Evolutionary conservation across 1,139 yeast genomes (phyloP).

Genomic region (Pichia sp.): DNA sequence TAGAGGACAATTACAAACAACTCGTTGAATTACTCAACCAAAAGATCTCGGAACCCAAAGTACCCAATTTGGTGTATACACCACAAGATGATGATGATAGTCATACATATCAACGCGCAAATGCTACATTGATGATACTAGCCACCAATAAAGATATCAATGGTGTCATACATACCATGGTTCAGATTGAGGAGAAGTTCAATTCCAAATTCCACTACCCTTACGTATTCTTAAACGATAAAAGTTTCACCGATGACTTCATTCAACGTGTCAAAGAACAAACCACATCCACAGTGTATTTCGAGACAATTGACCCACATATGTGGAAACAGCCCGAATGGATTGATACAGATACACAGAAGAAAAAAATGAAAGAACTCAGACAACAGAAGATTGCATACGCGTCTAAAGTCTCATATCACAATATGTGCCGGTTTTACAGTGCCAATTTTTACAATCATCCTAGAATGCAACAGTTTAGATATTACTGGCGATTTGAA

Average conservation of each 20-base stretch:
- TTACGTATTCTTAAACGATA: constrained; percentile 72
- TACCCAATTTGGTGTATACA: constrained; percentile 23
- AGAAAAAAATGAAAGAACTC: constrained; percentile 34
- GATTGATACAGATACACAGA: constrained; percentile 42
- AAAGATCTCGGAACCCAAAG: constrained; percentile 44
- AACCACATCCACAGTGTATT: constrained; percentile 48
- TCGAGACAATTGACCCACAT: constrained; percentile 47
- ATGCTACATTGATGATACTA: constrained; percentile 67
- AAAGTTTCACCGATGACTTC: constrained; percentile 53
- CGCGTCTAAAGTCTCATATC: constrained; percentile 58
- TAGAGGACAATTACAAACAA: constrained; percentile 30
- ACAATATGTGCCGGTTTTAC: constrained; percentile 74
- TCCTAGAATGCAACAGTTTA: constrained; percentile 47
- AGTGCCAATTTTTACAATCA: constrained; percentile 57
- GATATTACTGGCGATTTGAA: constrained; percentile 76
- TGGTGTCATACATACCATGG: constrained; percentile 45
- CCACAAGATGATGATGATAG: constrained; percentile 12
- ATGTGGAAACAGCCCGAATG: constrained; percentile 60
- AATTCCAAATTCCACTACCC: constrained; percentile 70
- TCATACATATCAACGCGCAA: constrained; percentile 50
- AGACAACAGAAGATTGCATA: constrained; percentile 49
- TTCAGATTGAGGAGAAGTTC: constrained; percentile 54
- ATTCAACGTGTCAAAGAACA: constrained; percentile 34
- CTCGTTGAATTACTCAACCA: constrained; percentile 31
- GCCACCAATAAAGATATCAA: constrained; percentile 58